Conservation (phyloP, 148 eudicot species). For the Euryodendron excelsum region DNA sequence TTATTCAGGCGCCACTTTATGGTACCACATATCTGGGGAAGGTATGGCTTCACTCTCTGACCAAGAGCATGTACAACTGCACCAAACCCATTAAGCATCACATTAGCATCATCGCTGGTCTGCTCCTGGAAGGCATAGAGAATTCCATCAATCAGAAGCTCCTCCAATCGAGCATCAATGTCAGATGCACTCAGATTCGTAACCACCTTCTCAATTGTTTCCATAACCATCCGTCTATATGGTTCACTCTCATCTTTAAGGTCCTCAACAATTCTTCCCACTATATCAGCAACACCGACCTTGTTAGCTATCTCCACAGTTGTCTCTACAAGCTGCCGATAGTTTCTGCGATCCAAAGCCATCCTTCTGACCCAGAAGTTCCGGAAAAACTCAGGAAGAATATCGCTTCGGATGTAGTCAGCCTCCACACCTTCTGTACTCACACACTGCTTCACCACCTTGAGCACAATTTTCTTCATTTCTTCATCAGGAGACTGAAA, state of each 20-base stretch:
- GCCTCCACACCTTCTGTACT: conserved; percentile 97
- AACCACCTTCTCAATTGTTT: conserved; percentile 95
- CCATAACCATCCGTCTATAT: conserved; percentile 97
- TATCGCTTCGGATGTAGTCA: conserved; percentile 80
- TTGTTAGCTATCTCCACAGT: conserved; percentile 96
- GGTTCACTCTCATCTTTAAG: conserved; percentile 98
- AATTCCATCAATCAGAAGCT: conserved; percentile 92
- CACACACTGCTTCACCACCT: conserved; percentile 98
- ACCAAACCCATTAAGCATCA: conserved; percentile 98
- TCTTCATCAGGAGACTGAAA: conserved; percentile 99
- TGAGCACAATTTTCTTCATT: conserved; percentile 96
- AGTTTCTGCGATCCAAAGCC: conserved; percentile 95
- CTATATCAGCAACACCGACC: conserved; percentile 95
- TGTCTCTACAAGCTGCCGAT: conserved; percentile 89
- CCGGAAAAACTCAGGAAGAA: conserved; percentile 87
- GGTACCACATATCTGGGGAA: conserved; percentile 98
- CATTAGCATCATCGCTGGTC: conserved; percentile 97
- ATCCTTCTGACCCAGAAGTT: conserved; percentile 97
- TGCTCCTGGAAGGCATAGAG: conserved; percentile 97
- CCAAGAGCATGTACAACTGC: conserved; percentile 95
- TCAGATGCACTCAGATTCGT: conserved; percentile 91
- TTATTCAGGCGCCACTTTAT: conserved; percentile 96
- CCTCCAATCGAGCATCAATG: conserved; percentile 89
- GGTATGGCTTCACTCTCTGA: conserved; percentile 91
- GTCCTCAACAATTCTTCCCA: conserved; percentile 90